phyloP scores from a whole-genome alignment of 1,284 basidiomycete species.

The Coniferiporia sulphurascens region DNA sequence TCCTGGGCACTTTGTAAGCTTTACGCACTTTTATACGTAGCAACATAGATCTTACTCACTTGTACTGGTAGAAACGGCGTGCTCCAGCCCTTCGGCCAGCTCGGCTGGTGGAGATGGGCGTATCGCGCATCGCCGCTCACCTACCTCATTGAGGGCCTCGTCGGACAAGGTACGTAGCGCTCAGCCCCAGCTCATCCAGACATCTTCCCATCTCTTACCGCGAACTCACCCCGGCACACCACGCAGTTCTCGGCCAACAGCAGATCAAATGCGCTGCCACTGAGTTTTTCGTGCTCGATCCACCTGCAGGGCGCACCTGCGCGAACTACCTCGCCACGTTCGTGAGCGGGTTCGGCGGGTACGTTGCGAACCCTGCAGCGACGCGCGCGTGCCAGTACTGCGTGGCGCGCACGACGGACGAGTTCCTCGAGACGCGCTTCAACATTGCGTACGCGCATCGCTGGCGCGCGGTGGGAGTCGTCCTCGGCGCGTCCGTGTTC shows the following conservation, averaged over 20 bases:
- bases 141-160: constrained; percentile 56
- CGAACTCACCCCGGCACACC: background rate
- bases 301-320: constrained; percentile 63
- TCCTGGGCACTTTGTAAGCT: constrained; percentile 60
- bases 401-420: constrained; percentile 17
- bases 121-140: constrained; percentile 76
- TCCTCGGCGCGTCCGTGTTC: constrained; percentile 12
- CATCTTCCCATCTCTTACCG: too few species aligned
- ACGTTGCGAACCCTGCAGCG: constrained; percentile 53
- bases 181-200: too few species aligned
- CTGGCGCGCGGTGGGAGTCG: constrained; percentile 17
- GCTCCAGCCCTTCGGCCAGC: constrained; percentile 54
- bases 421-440: constrained; percentile 22
- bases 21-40: background rate
- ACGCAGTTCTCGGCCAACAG: constrained; percentile 33
- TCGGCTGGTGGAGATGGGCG: constrained; percentile 86
- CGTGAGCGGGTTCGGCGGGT: constrained; percentile 54
- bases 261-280: constrained; percentile 39
- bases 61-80: constrained; percentile 49
- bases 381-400: constrained; percentile 36
- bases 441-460: constrained; percentile 28
- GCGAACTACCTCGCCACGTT: constrained; percentile 52
- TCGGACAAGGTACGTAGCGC: constrained; percentile 39
- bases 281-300: constrained; percentile 46
- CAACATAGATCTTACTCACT: background rate